Conservation (phyloP, 1,284 basidiomycete genomes). For the Coniferiporia sulphurascens region DNA sequence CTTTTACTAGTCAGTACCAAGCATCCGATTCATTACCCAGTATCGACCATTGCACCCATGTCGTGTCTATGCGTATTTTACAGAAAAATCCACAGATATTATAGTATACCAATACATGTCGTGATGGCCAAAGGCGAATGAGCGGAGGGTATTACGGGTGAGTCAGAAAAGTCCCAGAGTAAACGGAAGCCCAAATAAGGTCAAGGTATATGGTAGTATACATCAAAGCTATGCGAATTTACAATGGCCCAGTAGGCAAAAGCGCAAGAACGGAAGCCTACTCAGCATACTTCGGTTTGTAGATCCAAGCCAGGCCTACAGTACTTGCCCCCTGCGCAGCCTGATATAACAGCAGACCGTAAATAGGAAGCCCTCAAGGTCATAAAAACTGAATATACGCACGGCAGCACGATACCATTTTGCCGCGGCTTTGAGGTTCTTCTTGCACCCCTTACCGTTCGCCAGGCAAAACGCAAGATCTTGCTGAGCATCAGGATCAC, state of each 20-base stretch:
- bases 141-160: too few relatives aligned
- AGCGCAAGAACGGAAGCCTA: not conserved
- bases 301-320: conserved; percentile 83
- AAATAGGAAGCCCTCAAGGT: conserved; percentile 12
- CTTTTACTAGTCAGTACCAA: too few relatives aligned
- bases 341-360: conserved; percentile 28
- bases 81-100: too few relatives aligned
- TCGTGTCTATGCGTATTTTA: too few relatives aligned
- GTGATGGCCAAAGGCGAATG: too few relatives aligned
- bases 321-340: conserved; percentile 74
- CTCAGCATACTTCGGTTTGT: conserved; percentile 44
- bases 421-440: conserved; percentile 80
- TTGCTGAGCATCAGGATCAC: conserved; percentile 83
- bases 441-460: conserved; percentile 87
- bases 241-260: not conserved
- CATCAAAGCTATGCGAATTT: too few relatives aligned
- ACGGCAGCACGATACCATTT: conserved; percentile 88
- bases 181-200: too few relatives aligned
- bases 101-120: too few relatives aligned
- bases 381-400: conserved; percentile 24
- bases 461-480: conserved; percentile 82
- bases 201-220: too few relatives aligned
- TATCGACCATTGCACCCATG: too few relatives aligned
- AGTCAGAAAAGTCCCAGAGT: too few relatives aligned
- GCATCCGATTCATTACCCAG: too few relatives aligned